Conservation (phyloP, 768 basidiomycete genomes). For the Galerina sulciceps region DNA sequence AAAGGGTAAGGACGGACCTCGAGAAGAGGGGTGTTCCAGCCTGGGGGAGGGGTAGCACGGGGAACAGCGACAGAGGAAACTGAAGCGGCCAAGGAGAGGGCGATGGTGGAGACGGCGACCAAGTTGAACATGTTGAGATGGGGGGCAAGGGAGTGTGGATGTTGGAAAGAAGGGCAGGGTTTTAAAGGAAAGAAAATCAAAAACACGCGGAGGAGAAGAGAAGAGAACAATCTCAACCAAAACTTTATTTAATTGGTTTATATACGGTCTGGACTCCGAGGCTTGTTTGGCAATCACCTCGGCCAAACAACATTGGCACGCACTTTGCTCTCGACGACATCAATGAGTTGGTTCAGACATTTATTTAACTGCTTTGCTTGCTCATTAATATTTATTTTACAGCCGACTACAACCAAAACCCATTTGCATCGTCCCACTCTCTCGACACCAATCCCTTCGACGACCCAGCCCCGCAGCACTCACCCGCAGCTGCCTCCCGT, state of each 20-base stretch:
- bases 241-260: constrained; percentile 19
- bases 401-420: constrained; percentile 64
- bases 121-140: constrained; percentile 37
- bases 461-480: constrained; percentile 60
- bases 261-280: constrained; percentile 17
- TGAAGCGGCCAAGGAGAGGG: constrained; percentile 47
- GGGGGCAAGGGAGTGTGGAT: constrained; percentile 32
- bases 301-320: too few relatives aligned
- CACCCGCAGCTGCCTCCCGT: constrained; percentile 38
- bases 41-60: constrained; percentile 41
- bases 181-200: constrained; percentile 30
- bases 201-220: constrained; percentile 32
- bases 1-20: constrained; percentile 35
- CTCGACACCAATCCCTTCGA: constrained; percentile 91
- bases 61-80: constrained; percentile 45
- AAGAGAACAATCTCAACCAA: constrained; percentile 21
- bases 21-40: constrained; percentile 49
- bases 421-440: constrained; percentile 84
- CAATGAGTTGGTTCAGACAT: constrained; percentile 34
- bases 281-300: constrained; percentile 7
- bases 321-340: constrained; percentile 15
- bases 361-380: background rate
- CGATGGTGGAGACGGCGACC: constrained; percentile 40
- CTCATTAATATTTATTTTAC: constrained; percentile 10
- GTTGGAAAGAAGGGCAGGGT: constrained; percentile 26